A percentile compares a stretch with the other conserved stretches of the same genome.
These are phyloP conservation scores for Puccinia horiana DNA, from an alignment of 1,284 basidiomycete genomes.

Conservation along the genomic window DNA sequence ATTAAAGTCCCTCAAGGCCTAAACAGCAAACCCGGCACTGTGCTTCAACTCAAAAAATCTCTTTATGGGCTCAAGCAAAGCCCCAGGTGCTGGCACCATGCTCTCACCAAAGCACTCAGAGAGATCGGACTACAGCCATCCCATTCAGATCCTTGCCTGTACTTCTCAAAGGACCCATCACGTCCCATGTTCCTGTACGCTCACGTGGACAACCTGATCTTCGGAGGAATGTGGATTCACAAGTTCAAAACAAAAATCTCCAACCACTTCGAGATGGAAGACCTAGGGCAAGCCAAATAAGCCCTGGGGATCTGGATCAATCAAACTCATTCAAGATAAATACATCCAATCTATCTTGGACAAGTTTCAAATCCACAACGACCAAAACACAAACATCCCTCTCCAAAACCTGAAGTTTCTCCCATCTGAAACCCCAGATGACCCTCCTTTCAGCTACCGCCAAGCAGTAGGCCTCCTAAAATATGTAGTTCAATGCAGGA, in stretches of 20 bases:
- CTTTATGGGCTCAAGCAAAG: constrained; percentile 28
- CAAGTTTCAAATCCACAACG: background rate
- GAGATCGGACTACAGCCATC: too few relatives aligned
- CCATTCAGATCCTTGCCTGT: constrained; percentile 25
- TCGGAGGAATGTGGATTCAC: background rate
- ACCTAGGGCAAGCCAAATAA: constrained; percentile 4
- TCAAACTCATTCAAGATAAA: constrained; percentile 27
- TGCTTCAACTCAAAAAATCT: too few relatives aligned
- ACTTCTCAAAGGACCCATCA: background rate
- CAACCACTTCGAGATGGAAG: constrained; percentile 34
- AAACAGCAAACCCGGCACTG: background rate
- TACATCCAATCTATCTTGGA: constrained; percentile 1
- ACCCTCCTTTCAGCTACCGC: constrained; percentile 5
- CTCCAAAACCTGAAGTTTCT: background rate
- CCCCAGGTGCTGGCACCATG: constrained; percentile 38
- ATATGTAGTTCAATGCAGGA: constrained; percentile 20
- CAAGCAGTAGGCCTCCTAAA: background rate
- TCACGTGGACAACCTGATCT: constrained; percentile 29
- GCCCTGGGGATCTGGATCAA: constrained; percentile 10
- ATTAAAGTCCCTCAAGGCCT: background rate
- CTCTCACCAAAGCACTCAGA: too few relatives aligned
- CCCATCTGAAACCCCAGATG: background rate
- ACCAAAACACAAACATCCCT: background rate
- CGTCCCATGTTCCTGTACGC: background rate
- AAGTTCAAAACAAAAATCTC: constrained; percentile 18